phyloP scores from a whole-genome alignment of 2,329 filamentous ascomycete species.

The Pyricularia sp. region DNA sequence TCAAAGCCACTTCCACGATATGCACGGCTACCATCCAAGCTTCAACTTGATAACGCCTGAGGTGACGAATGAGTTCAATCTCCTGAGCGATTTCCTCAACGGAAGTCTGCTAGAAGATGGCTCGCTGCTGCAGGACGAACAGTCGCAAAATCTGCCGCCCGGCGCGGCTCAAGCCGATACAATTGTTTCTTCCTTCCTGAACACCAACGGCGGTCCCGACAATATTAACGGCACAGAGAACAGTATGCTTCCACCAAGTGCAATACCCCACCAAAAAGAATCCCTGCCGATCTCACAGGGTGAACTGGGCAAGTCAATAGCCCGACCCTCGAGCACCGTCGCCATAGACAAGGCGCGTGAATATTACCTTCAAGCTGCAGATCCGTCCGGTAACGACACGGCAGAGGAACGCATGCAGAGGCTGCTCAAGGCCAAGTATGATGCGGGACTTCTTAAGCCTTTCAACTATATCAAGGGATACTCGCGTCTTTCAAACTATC shows the following conservation, averaged over 20 bases:
- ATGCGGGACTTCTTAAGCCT: conserved; percentile 85
- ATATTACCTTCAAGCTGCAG: conserved; percentile 94
- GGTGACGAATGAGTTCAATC: conserved; percentile 91
- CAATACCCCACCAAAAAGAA: conserved; percentile 5
- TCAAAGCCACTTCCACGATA: conserved; percentile 83
- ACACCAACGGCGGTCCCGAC: conserved; percentile 21
- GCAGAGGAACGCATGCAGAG: conserved; percentile 95
- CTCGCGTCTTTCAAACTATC: conserved; percentile 77
- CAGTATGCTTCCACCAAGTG: conserved; percentile 25
- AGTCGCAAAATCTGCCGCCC: conserved; percentile 28
- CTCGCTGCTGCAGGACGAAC: conserved; percentile 60
- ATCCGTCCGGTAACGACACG: conserved; percentile 75
- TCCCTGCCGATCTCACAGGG: conserved; percentile 30
- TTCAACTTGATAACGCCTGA: conserved; percentile 83
- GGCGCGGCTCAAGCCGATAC: conserved; percentile 35
- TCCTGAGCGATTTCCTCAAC: conserved; percentile 93
- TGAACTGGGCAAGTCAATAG: conserved; percentile 45
- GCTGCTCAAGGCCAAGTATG: conserved; percentile 88
- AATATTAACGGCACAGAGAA: conserved; percentile 13
- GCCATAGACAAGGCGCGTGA: conserved; percentile 68
- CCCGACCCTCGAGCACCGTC: conserved; percentile 50
- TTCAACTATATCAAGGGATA: conserved; percentile 99
- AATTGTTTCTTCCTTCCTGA: conserved; percentile 38
- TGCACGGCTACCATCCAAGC: conserved; percentile 86
- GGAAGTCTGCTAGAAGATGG: conserved; percentile 83